Percentiles rank a stretch among this genome's conserved stretches.
phyloP scores from a whole-genome alignment of 352 stramenopile genomes.

The Phytophthora citrophthora region DNA sequence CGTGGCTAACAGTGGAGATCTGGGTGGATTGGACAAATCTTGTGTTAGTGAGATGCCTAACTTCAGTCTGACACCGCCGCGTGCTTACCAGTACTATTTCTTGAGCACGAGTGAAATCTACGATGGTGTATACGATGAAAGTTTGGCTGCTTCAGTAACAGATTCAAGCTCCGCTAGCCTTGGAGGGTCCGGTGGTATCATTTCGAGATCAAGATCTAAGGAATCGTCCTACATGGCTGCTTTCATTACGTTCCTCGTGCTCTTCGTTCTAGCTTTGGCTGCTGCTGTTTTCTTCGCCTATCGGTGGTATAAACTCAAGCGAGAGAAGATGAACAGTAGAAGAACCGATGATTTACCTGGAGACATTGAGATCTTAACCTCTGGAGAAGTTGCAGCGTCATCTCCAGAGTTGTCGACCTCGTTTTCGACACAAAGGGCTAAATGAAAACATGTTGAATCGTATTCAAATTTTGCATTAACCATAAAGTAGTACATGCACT shows the following conservation, averaged over 20 bases:
- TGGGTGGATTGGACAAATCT: slow-evolving; percentile 48
- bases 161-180: slow-evolving; percentile 9
- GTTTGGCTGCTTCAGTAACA: slow-evolving; percentile 16
- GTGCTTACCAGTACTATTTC: slow-evolving; percentile 26
- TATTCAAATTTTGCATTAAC: too few species aligned
- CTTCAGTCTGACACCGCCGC: slow-evolving; percentile 37
- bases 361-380: slow-evolving; percentile 14
- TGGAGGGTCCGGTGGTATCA: background rate
- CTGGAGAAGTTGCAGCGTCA: slow-evolving; percentile 2
- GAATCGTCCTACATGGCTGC: slow-evolving; percentile 40
- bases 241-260: slow-evolving; percentile 54
- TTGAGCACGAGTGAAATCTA: slow-evolving; percentile 49
- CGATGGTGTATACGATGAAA: slow-evolving; percentile 42
- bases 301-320: slow-evolving; percentile 33
- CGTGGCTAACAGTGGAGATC: slow-evolving; percentile 39
- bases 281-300: slow-evolving; percentile 36
- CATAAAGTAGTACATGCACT: too few species aligned
- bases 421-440: slow-evolving; percentile 14
- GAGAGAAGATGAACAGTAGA: slow-evolving; percentile 22
- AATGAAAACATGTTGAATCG: background rate
- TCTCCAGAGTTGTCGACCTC: slow-evolving; percentile 6
- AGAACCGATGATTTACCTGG: slow-evolving; percentile 11
- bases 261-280: slow-evolving; percentile 38
- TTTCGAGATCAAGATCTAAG: background rate
- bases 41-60: slow-evolving; percentile 45